Evolutionary conservation across 1,284 basidiomycete species (phyloP), one percentile per base, ranked within the genome.

Genomic region (Pholiota adiposa): DNA sequence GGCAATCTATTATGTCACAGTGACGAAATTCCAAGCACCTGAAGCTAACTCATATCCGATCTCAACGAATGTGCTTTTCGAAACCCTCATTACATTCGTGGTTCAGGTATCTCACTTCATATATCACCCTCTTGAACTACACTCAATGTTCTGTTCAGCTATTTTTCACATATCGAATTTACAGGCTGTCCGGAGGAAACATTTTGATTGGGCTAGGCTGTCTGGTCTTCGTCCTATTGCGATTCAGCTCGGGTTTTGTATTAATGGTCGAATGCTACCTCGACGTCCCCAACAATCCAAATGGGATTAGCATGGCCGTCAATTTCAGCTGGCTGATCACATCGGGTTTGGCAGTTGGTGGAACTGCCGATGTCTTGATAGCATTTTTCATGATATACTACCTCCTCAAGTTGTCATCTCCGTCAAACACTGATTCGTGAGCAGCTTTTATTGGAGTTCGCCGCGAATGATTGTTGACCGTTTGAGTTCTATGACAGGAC

Each of bases 31-130:
- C 46, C 31, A 44, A 38, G 40, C 25, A 1, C 55, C 62, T 7
- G 56, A 60, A 19, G 56, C 59, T 2, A 63, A 63, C 33, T 63
- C 62, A 12, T 63, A 63, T 54, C 53, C 62, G 3, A 56, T 63
- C 19, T 33, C 59, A 1, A 52, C 59, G 19, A 63, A 56, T 40
- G 59, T 56, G 2, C 27, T 53, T 7, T 19, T 59, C n/a, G 62
- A 61, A 34, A 61, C 50, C 8, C 43, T 63, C 23, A 56, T 63
- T n/a, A 63, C 62, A 16, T 25, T 61, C 31, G 18, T 61, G 8
- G 59, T 61, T 14, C 62, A 63, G 54, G 62, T 61, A 38, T 27
- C 21, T 36, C 12, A 8, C 29, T 16, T 38, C 31, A n/a, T 46
- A 21, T n/a, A 19, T 16, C 36, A 19, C 16, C 31, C 19, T 51